Evolutionary conservation across 495 filamentous ascomycete genomes (phyloP), one percentile per base, ranked within the genome.

Genomic region (Zalerion maritima): DNA sequence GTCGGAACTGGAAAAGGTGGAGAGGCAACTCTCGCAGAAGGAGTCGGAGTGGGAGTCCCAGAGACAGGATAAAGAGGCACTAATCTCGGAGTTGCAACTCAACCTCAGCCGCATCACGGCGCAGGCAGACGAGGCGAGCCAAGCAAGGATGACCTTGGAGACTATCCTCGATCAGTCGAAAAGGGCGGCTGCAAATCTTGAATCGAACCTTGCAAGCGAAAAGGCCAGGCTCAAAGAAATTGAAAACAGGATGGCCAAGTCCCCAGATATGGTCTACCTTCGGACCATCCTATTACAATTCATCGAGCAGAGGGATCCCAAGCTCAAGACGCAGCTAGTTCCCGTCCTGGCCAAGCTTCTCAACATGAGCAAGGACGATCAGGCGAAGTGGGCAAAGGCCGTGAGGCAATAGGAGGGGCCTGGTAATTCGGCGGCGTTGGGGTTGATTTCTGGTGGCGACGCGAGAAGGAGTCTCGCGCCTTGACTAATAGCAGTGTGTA

Each of bases 221-320:
- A 48, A 61, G 43, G 43, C 50, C 13, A 53, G 42, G 37, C 44
- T 59, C 33, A 7, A 7, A 11, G 21, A 23, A 23, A 7, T 23
- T n/a, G n/a, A n/a, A n/a, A n/a, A n/a, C n/a, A n/a, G n/a, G n/a
- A 45, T 35, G 8, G 39, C 34, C 26, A 38, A 36, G 23, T 42
- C 32, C 20, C 64, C 75, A 30, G 81, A 97, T 50, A 78, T 76
- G 37, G 73, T 83, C 43, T 97, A 97, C 48, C 50, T 97, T 35
- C 96, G 96, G 62, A 94, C 91, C 18, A 83, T 97, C 21, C 64
- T 97, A 14, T 55, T 96, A 24, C 87, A 94, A 52, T 94, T 97
- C 43, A 51, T 97, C 47, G 85, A 94, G 61, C 80, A 89, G 48
- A 82, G 75, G 57, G 89, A 97, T 44, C 92, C 86, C 57, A 83